These are phyloP conservation scores for Escovopsis sp. DNA, from an alignment of 2,329 filamentous ascomycete genomes.

Conservation along the genomic window DNA sequence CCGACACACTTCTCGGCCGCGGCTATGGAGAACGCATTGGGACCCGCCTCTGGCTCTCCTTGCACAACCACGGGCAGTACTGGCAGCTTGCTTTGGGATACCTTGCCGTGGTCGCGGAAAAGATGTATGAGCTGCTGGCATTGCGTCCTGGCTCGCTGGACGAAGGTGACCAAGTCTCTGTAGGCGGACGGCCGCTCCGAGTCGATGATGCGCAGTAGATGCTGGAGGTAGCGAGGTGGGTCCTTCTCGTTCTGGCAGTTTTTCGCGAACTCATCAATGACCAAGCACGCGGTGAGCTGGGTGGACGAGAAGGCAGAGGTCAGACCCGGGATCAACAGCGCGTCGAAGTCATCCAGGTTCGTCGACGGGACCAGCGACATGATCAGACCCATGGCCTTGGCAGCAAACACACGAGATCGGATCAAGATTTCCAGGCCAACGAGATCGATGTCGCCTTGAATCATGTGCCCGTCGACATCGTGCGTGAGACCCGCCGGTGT, in stretches of 20 bases:
- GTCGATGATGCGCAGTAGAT: conserved; percentile 65
- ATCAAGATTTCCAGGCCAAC: conserved; percentile 82
- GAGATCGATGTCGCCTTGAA: conserved; percentile 89
- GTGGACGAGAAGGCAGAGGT: conserved; percentile 67
- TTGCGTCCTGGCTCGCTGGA: conserved; percentile 80
- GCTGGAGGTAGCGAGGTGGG: conserved; percentile 38
- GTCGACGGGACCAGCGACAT: conserved; percentile 61
- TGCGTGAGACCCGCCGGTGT: conserved; percentile 55
- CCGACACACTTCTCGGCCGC: conserved; percentile 80
- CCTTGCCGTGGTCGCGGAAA: conserved; percentile 82
- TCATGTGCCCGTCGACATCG: conserved; percentile 96
- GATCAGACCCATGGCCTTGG: conserved; percentile 71
- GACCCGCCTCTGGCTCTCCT: conserved; percentile 80
- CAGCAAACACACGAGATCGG: conserved; percentile 75
- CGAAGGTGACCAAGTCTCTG: conserved; percentile 75
- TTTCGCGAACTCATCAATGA: conserved; percentile 79
- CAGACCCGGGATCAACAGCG: conserved; percentile 50
- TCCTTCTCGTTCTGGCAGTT: conserved; percentile 30
- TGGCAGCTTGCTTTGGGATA: conserved; percentile 61
- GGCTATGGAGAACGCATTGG: conserved; percentile 75
- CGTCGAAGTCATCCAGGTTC: conserved; percentile 48
- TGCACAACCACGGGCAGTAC: conserved; percentile 81
- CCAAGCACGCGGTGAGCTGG: conserved; percentile 67
- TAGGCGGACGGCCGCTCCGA: conserved; percentile 70
- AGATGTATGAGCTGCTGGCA: conserved; percentile 81